These are phyloP conservation scores for Nyssa sinensis DNA, from an alignment of 148 eudicot species.

Conservation along the genomic window DNA sequence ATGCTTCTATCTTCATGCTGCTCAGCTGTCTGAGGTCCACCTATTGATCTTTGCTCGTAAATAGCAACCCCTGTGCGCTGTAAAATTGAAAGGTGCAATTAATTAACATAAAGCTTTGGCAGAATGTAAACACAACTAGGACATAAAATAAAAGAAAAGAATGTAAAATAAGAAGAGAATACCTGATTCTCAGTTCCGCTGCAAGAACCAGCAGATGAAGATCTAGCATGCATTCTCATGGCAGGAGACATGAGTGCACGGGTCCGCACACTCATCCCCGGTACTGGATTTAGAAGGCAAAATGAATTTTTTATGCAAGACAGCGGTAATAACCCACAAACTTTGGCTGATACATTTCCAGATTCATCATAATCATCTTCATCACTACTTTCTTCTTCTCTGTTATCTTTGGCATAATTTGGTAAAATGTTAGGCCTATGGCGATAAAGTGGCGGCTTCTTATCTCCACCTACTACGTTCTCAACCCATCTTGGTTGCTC, in stretches of 20 bases:
- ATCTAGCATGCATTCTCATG: slow-evolving; percentile 34
- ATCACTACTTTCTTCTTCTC: slow-evolving; percentile 46
- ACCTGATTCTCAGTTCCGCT: slow-evolving; percentile 40
- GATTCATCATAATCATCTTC: slow-evolving; percentile 30
- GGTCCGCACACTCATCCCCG: slow-evolving; percentile 52
- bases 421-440: slow-evolving; percentile 37
- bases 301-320: slow-evolving; percentile 41
- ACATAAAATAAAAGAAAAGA: background rate
- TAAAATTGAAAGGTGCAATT: background rate
- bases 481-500: slow-evolving; percentile 33
- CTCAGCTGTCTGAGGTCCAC: slow-evolving; percentile 11
- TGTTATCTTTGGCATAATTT: slow-evolving; percentile 22
- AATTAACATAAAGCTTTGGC: slow-evolving; percentile 3
- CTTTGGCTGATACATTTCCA: slow-evolving; percentile 37
- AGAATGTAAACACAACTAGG: background rate
- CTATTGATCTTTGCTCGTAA: slow-evolving; percentile 28
- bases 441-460: slow-evolving; percentile 29
- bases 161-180: background rate
- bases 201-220: slow-evolving; percentile 36
- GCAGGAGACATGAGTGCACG: slow-evolving; percentile 36
- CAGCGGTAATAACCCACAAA: slow-evolving; percentile 73
- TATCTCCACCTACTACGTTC: slow-evolving; percentile 32
- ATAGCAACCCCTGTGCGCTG: slow-evolving; percentile 27
- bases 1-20: slow-evolving; percentile 6
- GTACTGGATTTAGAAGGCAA: slow-evolving; percentile 54